Percentiles rank a stretch among this genome's conserved stretches.
phyloP scores from a whole-genome alignment of 495 filamentous ascomycete species.

The Penicillium manginii region DNA sequence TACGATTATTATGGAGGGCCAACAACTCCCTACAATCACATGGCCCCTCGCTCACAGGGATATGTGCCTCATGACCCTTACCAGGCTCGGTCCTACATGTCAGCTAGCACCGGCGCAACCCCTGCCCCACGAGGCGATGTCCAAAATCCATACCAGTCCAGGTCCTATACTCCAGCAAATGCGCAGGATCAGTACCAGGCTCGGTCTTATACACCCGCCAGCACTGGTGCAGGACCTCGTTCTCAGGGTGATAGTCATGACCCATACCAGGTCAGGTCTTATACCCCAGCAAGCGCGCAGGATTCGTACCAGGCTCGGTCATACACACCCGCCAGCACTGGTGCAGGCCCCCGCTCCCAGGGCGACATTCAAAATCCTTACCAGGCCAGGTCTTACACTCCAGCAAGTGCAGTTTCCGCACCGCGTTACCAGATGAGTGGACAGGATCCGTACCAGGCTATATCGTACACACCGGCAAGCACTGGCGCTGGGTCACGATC shows the following conservation, averaged over 20 bases:
- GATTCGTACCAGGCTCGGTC: conserved; percentile 10
- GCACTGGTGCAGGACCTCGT: background rate
- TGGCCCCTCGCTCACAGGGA: background rate
- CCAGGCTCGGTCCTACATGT: conserved; percentile 1
- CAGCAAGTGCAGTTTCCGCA: conserved; percentile 1
- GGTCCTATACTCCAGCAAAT: conserved; percentile 13
- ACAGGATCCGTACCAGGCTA: conserved; percentile 19
- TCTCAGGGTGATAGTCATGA: background rate
- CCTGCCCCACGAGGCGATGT: background rate
- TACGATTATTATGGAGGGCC: background rate
- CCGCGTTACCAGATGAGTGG: background rate
- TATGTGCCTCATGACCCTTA: conserved; percentile 11
- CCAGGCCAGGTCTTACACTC: conserved; percentile 15
- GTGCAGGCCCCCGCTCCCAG: background rate
- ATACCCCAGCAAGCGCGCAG: conserved; percentile 7
- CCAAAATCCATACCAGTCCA: conserved; percentile 7
- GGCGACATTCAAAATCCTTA: background rate
- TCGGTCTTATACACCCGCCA: conserved; percentile 1
- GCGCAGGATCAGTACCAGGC: conserved; percentile 9
- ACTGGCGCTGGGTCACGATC: conserved; percentile 15
- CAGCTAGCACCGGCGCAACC: conserved; percentile 3
- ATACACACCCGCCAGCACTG: conserved; percentile 4
- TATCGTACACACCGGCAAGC: conserved; percentile 14
- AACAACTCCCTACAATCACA: background rate
- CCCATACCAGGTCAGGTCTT: conserved; percentile 13